Base-by-base conservation (phyloP, 2,329 filamentous ascomycete genomes). In the Cercospora citrullina region DNA sequence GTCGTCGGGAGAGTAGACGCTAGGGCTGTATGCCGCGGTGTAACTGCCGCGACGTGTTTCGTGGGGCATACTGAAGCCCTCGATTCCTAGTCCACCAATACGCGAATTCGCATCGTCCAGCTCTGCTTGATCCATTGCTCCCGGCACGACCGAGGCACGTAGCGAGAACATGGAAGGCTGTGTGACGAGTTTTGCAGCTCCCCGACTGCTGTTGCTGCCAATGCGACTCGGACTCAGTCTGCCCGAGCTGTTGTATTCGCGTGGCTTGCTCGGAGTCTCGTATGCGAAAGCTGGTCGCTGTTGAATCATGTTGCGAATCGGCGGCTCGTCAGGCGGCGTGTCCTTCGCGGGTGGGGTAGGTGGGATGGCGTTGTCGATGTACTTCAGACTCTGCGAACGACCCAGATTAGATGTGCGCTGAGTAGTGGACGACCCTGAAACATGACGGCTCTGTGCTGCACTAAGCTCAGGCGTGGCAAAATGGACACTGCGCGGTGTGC, bases 301-400 rank as follows among this genome's bases (percentile, higher is more conserved):
- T 14, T 64, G 58, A 21, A 42, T 51, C 14, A 66, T 60, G 10
- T 70, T 57, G 26, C 65, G 63, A 6, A 63, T 64, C 16, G 51
- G 65, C 31, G 70, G 71, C 39, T 75, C 65, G 8, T 76, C 71
- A 1, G 79, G 80, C 33, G 81, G 81, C 0, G 81, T 83, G 67
- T 83, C 79, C 66, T 83, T 83, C 14, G 78, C 75, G 5, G 80
- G 81, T 21, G 81, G 81, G 2, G 81, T 82, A 5, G 81, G 81
- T 12, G 81, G 77, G 4, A 70, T 48, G n/a, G 61, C 59, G 14
- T 65, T 39, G 48, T 78, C 75, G 33, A 74, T 68, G 68, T 76
- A 76, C 51, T 75, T 75, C 16, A 77, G 64, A 63, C 73, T 75
- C 61, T 74, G 71, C 12, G 76, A 73, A 55, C 74, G 74, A 30